phyloP scores from a whole-genome alignment of 208 protist species.

The Trypanosoma cruzi region DNA sequence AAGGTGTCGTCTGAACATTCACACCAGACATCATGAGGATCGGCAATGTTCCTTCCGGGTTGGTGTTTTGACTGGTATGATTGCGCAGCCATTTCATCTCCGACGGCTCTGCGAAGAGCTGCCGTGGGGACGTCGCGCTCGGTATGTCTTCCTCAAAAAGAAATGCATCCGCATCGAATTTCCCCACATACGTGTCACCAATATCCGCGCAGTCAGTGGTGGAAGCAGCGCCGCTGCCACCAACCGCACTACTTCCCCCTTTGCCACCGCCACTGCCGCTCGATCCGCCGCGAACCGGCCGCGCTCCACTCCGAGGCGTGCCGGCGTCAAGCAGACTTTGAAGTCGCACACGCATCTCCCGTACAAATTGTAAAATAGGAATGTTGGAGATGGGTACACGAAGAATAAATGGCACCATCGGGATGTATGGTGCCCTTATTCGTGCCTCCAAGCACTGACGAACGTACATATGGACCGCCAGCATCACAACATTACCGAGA shows the following conservation, averaged over 20 bases:
- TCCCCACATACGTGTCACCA: constrained; percentile 29
- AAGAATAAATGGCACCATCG: constrained; percentile 63
- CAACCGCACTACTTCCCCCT: too few species aligned
- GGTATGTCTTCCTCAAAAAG: constrained; percentile 80
- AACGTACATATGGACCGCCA: constrained; percentile 76
- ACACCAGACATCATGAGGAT: constrained; percentile 78
- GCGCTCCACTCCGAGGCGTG: constrained; percentile 40
- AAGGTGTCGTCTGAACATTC: constrained; percentile 60
- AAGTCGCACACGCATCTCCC: constrained; percentile 75
- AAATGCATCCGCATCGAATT: constrained; percentile 44
- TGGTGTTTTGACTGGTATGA: constrained; percentile 39
- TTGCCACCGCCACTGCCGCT: constrained; percentile 34
- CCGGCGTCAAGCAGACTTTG: constrained; percentile 61
- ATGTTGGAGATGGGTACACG: constrained; percentile 73
- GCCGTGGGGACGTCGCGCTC: constrained; percentile 13
- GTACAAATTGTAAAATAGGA: constrained; percentile 78
- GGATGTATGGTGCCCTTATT: constrained; percentile 49
- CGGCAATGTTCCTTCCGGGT: constrained; percentile 40
- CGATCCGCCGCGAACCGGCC: constrained; percentile 34
- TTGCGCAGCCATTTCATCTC: constrained; percentile 20
- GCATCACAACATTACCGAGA: constrained; percentile 77
- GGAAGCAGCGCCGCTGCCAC: not conserved
- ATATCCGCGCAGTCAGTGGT: not conserved
- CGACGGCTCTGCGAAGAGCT: constrained; percentile 42
- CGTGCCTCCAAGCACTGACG: constrained; percentile 70